Evolutionary conservation across 768 basidiomycete genomes (phyloP).

Genomic region (Pulveroboletus sp.): DNA sequence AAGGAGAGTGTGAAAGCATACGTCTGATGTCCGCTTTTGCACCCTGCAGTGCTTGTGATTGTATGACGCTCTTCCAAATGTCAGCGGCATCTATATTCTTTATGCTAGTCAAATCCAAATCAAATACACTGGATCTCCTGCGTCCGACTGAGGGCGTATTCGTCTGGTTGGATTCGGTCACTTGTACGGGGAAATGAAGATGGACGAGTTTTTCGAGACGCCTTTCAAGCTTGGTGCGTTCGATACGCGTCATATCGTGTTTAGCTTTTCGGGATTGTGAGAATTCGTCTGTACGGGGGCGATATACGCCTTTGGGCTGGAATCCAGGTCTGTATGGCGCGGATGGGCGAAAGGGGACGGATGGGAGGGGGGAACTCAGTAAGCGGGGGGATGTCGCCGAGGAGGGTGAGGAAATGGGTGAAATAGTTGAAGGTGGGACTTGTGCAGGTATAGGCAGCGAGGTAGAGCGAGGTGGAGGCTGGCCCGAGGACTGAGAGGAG

Average conservation of each 20-base stretch:
- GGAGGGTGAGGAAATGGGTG: slow-evolving; percentile 17
- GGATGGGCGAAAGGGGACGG: slow-evolving; percentile 20
- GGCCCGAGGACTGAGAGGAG: slow-evolving; percentile 1
- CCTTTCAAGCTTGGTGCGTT: slow-evolving; percentile 79
- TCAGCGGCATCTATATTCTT: slow-evolving; percentile 62
- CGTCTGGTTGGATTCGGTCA: slow-evolving; percentile 10
- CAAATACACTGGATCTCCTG: slow-evolving; percentile 67
- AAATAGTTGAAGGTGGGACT: slow-evolving; percentile 2
- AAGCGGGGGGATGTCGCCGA: slow-evolving; percentile 21
- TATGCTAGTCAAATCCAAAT: slow-evolving; percentile 55
- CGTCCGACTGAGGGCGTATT: slow-evolving; percentile 16
- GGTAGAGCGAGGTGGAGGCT: slow-evolving; percentile 4
- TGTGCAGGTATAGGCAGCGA: slow-evolving; percentile 10
- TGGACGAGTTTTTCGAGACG: slow-evolving; percentile 83
- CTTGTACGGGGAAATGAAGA: slow-evolving; percentile 54
- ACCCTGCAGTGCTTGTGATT: slow-evolving; percentile 37
- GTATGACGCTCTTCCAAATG: slow-evolving; percentile 62
- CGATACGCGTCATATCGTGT: slow-evolving; percentile 54
- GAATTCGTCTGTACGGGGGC: slow-evolving; percentile 81
- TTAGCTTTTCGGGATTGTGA: slow-evolving; percentile 34
- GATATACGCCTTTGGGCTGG: slow-evolving; percentile 83
- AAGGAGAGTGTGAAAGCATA: slow-evolving; percentile 28
- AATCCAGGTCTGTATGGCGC: slow-evolving; percentile 88
- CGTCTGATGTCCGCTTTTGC: slow-evolving; percentile 67
- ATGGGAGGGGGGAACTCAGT: slow-evolving; percentile 22